Percentiles rank a stretch among this genome's conserved stretches.
These are phyloP conservation scores for Aspergillus awamori DNA, from an alignment of 2,329 filamentous ascomycete species.

Conservation along the genomic window DNA sequence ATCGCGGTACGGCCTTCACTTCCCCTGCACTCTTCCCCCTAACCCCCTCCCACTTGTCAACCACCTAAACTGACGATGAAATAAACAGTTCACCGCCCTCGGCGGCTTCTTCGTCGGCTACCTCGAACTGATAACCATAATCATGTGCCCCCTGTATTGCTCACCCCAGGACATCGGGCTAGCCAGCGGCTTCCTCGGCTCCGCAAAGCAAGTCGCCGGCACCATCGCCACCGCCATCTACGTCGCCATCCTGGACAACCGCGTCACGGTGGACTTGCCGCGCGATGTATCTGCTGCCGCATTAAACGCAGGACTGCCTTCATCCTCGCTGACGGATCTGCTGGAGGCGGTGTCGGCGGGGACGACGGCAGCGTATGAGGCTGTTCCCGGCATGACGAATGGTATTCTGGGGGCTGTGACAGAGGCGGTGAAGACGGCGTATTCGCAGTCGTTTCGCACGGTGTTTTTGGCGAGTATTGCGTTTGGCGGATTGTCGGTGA, in stretches of 20 bases:
- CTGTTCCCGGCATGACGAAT: slow-evolving; percentile 2
- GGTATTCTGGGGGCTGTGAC: not conserved
- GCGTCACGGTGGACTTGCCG: not conserved
- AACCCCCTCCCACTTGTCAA: too few relatives aligned
- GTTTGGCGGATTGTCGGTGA: not conserved
- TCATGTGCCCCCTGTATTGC: slow-evolving; percentile 9
- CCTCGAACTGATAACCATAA: slow-evolving; percentile 7
- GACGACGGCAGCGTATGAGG: not conserved
- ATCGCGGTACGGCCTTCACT: not conserved
- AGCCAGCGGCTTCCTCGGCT: slow-evolving; percentile 6
- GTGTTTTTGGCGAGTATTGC: slow-evolving; percentile 4
- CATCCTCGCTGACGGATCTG: not conserved
- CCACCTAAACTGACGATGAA: too few relatives aligned
- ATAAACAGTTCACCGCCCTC: slow-evolving; percentile 2
- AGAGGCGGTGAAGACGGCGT: slow-evolving; percentile 3
- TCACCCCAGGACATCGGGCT: slow-evolving; percentile 3
- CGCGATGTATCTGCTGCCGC: not conserved
- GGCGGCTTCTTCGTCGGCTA: slow-evolving; percentile 9
- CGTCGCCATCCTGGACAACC: slow-evolving; percentile 4
- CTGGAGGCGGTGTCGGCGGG: not conserved
- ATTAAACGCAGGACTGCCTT: not conserved
- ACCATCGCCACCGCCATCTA: slow-evolving; percentile 10
- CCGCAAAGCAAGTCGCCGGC: slow-evolving; percentile 5
- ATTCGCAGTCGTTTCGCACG: slow-evolving; percentile 6
- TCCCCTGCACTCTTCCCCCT: not conserved